phyloP scores from a whole-genome alignment of 495 filamentous ascomycete species.

The Cercophora sp. region DNA sequence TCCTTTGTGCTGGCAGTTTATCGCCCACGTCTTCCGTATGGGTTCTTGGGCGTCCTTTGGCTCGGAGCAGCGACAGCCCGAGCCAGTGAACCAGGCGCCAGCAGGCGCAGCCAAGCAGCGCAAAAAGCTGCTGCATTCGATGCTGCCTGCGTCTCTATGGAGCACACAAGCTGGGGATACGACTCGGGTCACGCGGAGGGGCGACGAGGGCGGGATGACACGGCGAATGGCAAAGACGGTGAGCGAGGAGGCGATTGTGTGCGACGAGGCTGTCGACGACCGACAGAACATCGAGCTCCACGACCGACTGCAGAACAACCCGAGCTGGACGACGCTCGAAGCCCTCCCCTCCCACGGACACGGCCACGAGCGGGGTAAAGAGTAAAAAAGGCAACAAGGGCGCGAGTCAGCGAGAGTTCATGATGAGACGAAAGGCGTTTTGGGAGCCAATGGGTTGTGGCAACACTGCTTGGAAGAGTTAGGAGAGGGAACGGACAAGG shows the following conservation, averaged over 20 bases:
- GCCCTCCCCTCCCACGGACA: not conserved
- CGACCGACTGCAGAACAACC: not conserved
- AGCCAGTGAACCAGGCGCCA: not conserved
- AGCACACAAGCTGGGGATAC: not conserved
- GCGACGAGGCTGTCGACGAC: not conserved
- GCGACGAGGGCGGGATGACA: not conserved
- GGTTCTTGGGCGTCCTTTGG: conserved; percentile 5
- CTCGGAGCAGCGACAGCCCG: not conserved
- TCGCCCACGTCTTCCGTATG: conserved; percentile 7
- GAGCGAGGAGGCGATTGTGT: conserved; percentile 5
- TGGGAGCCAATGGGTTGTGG: no score
- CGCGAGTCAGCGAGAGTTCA: not conserved
- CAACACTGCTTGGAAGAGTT: no score
- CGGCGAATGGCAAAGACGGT: not conserved
- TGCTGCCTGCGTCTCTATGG: conserved; percentile 13
- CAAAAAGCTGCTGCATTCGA: conserved; percentile 6
- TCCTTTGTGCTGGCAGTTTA: conserved; percentile 41
- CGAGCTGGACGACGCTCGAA: not conserved
- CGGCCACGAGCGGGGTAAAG: not conserved
- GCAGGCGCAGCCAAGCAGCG: not conserved
- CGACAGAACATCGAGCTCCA: not conserved
- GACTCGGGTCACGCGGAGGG: not conserved
- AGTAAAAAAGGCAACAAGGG: not conserved
- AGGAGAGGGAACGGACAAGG: no score
- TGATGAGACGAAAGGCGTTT: no score